Conservation (phyloP, 495 filamentous ascomycete species). For the Staphylotrichum tortipilum region DNA sequence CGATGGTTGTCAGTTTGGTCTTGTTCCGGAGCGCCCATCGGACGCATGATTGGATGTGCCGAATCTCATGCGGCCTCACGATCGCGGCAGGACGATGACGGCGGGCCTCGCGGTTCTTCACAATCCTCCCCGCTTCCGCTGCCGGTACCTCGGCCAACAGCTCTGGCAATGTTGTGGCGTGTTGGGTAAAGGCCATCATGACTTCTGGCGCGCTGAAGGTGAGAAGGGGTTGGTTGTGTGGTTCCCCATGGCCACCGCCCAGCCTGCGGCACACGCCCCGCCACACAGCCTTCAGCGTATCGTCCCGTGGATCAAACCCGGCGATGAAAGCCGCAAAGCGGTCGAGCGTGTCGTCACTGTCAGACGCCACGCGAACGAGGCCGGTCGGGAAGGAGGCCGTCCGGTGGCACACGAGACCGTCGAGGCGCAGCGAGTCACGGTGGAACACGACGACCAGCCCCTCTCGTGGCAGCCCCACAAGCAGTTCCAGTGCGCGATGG, state of each 20-base stretch:
- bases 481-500: slow-evolving; percentile 42
- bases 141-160: slow-evolving; percentile 42
- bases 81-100: slow-evolving; percentile 37
- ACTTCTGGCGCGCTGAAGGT: slow-evolving; percentile 44
- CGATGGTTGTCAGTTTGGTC: slow-evolving; percentile 44
- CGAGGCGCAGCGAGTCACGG: slow-evolving; percentile 34
- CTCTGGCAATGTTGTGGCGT: slow-evolving; percentile 39
- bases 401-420: slow-evolving; percentile 45
- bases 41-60: slow-evolving; percentile 49
- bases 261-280: slow-evolving; percentile 45
- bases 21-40: slow-evolving; percentile 49
- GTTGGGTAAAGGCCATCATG: slow-evolving; percentile 46
- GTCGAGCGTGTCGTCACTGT: slow-evolving; percentile 45
- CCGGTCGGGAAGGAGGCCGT: slow-evolving; percentile 46
- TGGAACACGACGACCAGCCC: slow-evolving; percentile 50
- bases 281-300: slow-evolving; percentile 35
- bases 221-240: slow-evolving; percentile 34
- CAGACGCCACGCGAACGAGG: slow-evolving; percentile 36
- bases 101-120: slow-evolving; percentile 49
- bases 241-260: slow-evolving; percentile 37
- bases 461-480: slow-evolving; percentile 36
- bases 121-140: slow-evolving; percentile 12
- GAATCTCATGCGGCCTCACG: slow-evolving; percentile 40
- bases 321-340: slow-evolving; percentile 46
- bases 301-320: slow-evolving; percentile 37